Conservation (phyloP, 345 rosid species). For the Eucalyptus virginea region DNA sequence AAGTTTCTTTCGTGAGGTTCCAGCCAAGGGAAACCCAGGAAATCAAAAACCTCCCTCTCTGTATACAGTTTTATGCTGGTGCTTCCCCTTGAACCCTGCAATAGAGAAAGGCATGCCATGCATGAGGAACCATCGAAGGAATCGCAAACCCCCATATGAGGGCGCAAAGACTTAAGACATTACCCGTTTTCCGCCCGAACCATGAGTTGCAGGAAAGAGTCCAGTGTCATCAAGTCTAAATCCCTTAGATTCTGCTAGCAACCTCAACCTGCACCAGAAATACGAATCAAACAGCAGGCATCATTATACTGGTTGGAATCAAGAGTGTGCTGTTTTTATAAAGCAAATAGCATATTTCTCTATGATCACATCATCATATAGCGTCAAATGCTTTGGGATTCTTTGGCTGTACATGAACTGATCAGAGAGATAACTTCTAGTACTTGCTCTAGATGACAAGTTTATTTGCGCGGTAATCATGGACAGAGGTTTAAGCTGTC, state of each 20-base stretch:
- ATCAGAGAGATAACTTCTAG: not conserved
- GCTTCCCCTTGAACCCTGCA: constrained; percentile 57
- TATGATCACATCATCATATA: not conserved
- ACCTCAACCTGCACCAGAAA: constrained; percentile 56
- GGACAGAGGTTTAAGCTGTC: not conserved
- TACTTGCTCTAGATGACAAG: not conserved
- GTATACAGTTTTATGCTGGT: constrained; percentile 48
- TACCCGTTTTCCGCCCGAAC: constrained; percentile 75
- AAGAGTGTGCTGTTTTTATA: not conserved
- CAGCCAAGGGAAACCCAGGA: constrained; percentile 78
- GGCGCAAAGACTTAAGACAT: not conserved
- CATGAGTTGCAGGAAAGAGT: constrained; percentile 71
- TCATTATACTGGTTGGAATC: not conserved
- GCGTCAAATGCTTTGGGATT: not conserved
- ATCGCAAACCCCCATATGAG: not conserved
- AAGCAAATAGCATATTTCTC: not conserved
- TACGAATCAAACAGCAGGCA: not conserved
- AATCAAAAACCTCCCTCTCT: constrained; percentile 74
- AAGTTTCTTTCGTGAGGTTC: constrained; percentile 83
- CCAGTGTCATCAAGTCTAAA: constrained; percentile 87
- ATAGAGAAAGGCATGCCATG: not conserved
- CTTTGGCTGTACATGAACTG: not conserved
- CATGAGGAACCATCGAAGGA: not conserved
- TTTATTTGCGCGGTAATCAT: not conserved
- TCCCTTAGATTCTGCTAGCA: constrained; percentile 87